Percentiles rank a stretch among this genome's conserved stretches.
phyloP scores from a whole-genome alignment of 1,284 basidiomycete genomes.

The Hypsizygus ulmarius region DNA sequence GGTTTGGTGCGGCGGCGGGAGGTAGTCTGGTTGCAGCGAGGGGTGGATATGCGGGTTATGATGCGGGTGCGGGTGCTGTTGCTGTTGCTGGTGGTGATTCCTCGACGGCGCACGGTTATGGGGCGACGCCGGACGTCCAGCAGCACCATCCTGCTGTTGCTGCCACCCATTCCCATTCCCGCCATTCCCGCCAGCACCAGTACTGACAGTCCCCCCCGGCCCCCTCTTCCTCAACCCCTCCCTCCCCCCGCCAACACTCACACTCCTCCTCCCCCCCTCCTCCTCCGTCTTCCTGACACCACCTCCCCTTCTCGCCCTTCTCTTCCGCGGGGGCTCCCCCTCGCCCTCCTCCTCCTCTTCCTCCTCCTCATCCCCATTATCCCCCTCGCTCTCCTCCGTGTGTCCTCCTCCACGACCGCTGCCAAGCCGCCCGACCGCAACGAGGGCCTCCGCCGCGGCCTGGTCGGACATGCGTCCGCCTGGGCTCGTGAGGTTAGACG shows the following conservation, averaged over 20 bases:
- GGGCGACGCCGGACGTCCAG: conserved; percentile 28
- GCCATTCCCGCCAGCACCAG: conserved; percentile 8
- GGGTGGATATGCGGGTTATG: conserved; percentile 17
- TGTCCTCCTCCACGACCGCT: conserved; percentile 47
- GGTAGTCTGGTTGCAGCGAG: conserved; percentile 13
- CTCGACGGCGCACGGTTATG: conserved; percentile 7
- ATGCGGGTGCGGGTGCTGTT: conserved; percentile 17
- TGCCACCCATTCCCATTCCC: conserved; percentile 19
- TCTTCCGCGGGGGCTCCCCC: conserved; percentile 25
- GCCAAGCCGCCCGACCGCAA: conserved; percentile 66
- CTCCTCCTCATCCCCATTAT: conserved; percentile 50
- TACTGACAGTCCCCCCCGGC: not conserved
- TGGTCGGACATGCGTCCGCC: conserved; percentile 70
- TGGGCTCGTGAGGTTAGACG: conserved; percentile 13
- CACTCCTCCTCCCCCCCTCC: conserved; percentile 10
- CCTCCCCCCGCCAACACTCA: conserved; percentile 13
- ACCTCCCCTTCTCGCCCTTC: conserved; percentile 22
- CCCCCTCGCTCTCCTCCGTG: conserved; percentile 50
- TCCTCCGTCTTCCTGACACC: no score
- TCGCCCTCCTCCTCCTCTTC: conserved; percentile 48
- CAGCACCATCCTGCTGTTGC: no score
- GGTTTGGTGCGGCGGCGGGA: conserved; percentile 7
- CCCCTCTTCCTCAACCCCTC: conserved; percentile 17
- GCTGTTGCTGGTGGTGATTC: conserved; percentile 17
- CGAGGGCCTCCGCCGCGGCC: conserved; percentile 79